phyloP scores from a whole-genome alignment of 2,329 filamentous ascomycete species.

The Xylaria arbuscula region DNA sequence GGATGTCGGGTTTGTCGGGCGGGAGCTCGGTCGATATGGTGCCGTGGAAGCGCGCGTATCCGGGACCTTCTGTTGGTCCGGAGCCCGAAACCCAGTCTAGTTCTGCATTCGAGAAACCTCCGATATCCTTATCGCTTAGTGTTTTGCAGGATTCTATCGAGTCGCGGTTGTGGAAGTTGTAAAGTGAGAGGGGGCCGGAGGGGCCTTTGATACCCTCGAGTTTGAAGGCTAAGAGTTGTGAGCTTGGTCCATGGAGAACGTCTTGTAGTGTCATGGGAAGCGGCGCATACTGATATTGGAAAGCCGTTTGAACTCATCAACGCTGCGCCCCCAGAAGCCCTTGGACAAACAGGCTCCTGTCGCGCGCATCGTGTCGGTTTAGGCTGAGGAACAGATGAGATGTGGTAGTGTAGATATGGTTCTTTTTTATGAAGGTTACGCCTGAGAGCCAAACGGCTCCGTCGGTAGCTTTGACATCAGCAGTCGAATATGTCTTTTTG shows the following conservation, averaged over 20 bases:
- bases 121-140: conserved; percentile 88
- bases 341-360: conserved; percentile 59
- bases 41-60: conserved; percentile 85
- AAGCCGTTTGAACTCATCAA: conserved; percentile 69
- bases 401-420: conserved; percentile 11
- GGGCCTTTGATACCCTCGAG: conserved; percentile 76
- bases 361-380: conserved; percentile 58
- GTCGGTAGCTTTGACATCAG: conserved; percentile 48
- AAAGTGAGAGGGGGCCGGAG: conserved; percentile 71
- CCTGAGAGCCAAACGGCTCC: conserved; percentile 50
- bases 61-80: conserved; percentile 34
- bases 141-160: conserved; percentile 71
- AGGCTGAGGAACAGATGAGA: background rate
- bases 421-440: conserved; percentile 26
- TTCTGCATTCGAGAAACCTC: conserved; percentile 81
- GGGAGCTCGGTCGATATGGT: conserved; percentile 89
- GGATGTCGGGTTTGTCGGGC: conserved; percentile 74
- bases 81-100: conserved; percentile 56
- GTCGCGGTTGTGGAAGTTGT: conserved; percentile 67
- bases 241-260: conserved; percentile 8
- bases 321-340: conserved; percentile 67
- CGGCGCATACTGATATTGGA: conserved; percentile 62
- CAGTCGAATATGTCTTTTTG: conserved; percentile 22
- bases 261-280: background rate
- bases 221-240: conserved; percentile 66